A percentile compares a stretch with the other conserved stretches of the same genome.
Conservation (phyloP, 306 rosid genomes). For the Fragaria nilgerrensis region DNA sequence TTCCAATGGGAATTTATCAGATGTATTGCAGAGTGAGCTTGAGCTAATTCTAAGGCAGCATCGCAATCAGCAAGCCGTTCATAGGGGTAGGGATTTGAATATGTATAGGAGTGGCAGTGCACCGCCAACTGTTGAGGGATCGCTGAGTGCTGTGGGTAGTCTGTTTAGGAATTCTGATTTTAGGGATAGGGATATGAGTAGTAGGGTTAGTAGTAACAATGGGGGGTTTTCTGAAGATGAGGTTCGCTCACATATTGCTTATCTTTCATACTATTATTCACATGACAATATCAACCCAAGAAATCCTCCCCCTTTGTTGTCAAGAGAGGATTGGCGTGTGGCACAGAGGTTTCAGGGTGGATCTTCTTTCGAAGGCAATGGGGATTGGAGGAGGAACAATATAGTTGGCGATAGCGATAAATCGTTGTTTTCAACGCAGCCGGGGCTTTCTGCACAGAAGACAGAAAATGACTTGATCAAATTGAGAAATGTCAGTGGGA, state of each 20-base stretch:
- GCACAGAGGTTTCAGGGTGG: constrained; percentile 90
- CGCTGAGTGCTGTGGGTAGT: constrained; percentile 72
- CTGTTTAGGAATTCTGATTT: constrained; percentile 53
- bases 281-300: constrained; percentile 80
- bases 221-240: constrained; percentile 80
- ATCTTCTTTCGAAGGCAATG: constrained; percentile 50
- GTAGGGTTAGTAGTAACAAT: constrained; percentile 37
- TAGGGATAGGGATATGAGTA: constrained; percentile 33
- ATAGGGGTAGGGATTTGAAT: constrained; percentile 65
- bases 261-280: constrained; percentile 82
- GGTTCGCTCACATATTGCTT: constrained; percentile 82
- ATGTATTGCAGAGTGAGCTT: constrained; percentile 68
- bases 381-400: constrained; percentile 69
- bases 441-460: constrained; percentile 60
- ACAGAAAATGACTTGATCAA: constrained; percentile 66
- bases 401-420: constrained; percentile 42
- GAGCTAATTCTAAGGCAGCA: constrained; percentile 68
- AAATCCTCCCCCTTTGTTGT: constrained; percentile 80
- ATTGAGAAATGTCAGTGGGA: constrained; percentile 51
- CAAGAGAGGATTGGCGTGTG: constrained; percentile 95
- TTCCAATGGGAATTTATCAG: constrained; percentile 53
- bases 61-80: constrained; percentile 45
- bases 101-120: constrained; percentile 97
- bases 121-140: constrained; percentile 95
- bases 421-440: constrained; percentile 78